Conservation (phyloP, 2,329 filamentous ascomycete genomes). For the Pseudogymnoascus sp. region DNA sequence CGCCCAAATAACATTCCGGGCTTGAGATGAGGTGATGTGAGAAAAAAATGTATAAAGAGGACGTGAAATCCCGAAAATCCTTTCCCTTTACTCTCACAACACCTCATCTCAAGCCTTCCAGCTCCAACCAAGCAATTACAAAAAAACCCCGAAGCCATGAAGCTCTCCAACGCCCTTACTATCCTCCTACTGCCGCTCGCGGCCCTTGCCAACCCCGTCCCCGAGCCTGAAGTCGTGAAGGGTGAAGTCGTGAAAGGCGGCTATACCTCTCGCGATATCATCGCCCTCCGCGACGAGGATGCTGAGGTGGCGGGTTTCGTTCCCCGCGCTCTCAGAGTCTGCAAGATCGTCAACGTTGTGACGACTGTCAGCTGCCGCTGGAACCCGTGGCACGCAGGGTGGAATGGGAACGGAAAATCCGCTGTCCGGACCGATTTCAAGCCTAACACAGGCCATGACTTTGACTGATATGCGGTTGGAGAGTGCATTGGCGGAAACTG, state of each 20-base stretch:
- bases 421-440: background rate
- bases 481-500: background rate
- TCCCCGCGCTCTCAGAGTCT: background rate
- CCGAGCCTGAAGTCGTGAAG: background rate
- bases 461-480: background rate
- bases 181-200: background rate
- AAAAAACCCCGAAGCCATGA: background rate
- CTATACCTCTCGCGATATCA: background rate
- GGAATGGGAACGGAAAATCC: background rate
- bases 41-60: background rate
- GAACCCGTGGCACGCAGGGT: background rate
- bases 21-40: background rate
- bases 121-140: background rate
- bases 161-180: background rate
- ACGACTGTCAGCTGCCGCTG: background rate
- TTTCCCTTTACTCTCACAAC: background rate
- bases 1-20: background rate
- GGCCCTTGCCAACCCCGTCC: background rate
- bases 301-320: background rate
- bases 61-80: background rate
- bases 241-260: background rate
- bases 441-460: background rate
- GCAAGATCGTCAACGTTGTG: background rate
- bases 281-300: background rate
- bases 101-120: background rate